A percentile compares a stretch with the other conserved stretches of the same genome.
Evolutionary conservation across 2,329 filamentous ascomycete species (phyloP).

Genomic region (Pseudogymnoascus sp.): DNA sequence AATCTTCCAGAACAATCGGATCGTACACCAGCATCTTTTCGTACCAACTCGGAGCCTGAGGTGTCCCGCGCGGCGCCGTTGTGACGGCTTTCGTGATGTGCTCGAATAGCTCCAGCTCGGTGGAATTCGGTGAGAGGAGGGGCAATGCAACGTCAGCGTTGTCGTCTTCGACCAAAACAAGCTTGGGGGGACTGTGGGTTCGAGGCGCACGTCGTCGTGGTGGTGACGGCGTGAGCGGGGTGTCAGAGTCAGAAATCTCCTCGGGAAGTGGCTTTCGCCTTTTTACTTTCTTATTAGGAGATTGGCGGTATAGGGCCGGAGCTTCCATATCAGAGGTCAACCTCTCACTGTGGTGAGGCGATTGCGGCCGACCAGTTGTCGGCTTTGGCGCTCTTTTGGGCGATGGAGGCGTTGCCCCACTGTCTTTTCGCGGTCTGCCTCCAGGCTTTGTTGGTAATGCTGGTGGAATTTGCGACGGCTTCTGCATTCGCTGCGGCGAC

Average conservation of each 20-base stretch:
- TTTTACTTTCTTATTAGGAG: conserved; percentile 23
- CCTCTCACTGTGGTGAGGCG: conserved; percentile 13
- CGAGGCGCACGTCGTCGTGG: conserved; percentile 19
- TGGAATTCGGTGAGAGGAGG: conserved; percentile 27
- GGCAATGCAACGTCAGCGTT: neutral
- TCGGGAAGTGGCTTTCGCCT: conserved; percentile 22
- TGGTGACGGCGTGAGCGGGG: conserved; percentile 19
- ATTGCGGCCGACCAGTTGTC: conserved; percentile 11
- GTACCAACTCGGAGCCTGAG: conserved; percentile 60
- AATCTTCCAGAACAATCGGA: conserved; percentile 77
- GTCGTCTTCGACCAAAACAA: conserved; percentile 14
- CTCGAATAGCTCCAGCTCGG: conserved; percentile 39
- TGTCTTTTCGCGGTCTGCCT: conserved; percentile 36
- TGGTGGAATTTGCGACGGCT: conserved; percentile 26
- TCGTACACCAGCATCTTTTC: conserved; percentile 94
- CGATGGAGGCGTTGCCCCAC: neutral
- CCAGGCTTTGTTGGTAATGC: conserved; percentile 29
- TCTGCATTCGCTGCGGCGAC: conserved; percentile 4
- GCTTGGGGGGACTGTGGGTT: conserved; percentile 12
- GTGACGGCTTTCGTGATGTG: conserved; percentile 48
- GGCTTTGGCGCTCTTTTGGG: neutral
- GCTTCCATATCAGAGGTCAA: conserved; percentile 18
- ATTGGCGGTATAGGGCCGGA: conserved; percentile 19
- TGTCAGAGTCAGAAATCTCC: conserved; percentile 47
- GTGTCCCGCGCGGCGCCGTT: conserved; percentile 39